A percentile compares a stretch with the other conserved stretches of the same genome.
phyloP scores from a whole-genome alignment of 169 alveolate genomes.

The Toxoplasma gondii region DNA sequence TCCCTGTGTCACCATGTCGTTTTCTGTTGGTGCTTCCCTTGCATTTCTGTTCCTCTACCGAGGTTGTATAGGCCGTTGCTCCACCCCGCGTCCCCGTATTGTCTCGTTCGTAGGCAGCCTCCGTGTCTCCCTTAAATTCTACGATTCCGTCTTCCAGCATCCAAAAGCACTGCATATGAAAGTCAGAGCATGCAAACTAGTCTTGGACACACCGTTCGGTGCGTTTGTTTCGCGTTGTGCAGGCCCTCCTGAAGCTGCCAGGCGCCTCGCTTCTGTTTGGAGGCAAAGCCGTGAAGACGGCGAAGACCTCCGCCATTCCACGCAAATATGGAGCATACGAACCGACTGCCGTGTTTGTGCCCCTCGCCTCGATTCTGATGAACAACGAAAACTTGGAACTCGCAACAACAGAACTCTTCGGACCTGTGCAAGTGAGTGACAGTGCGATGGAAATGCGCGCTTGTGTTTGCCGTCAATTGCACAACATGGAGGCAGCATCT shows the following conservation, averaged over 20 bases:
- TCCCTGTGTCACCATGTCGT: too few relatives aligned
- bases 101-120: too few relatives aligned
- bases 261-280: constrained; percentile 87
- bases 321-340: constrained; percentile 80
- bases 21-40: too few relatives aligned
- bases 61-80: too few relatives aligned
- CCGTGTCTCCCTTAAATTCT: too few relatives aligned
- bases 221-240: constrained; percentile 19
- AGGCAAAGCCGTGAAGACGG: constrained; percentile 74
- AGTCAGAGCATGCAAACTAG: too few relatives aligned
- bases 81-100: too few relatives aligned
- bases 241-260: constrained; percentile 73
- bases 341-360: constrained; percentile 88
- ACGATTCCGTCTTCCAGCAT: too few relatives aligned
- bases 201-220: neutral
- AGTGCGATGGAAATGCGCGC: neutral
- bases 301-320: constrained; percentile 49
- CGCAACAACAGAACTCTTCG: constrained; percentile 82
- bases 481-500: too few relatives aligned
- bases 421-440: constrained; percentile 79
- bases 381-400: constrained; percentile 53
- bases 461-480: too few relatives aligned
- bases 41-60: too few relatives aligned
- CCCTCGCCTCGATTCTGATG: constrained; percentile 69
- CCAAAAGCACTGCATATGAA: too few relatives aligned